Evolutionary conservation across 371 early-diverging fungal genomes (phyloP), one percentile per base, ranked within the genome.

Genomic region (Basidiobolus meristosporus): DNA sequence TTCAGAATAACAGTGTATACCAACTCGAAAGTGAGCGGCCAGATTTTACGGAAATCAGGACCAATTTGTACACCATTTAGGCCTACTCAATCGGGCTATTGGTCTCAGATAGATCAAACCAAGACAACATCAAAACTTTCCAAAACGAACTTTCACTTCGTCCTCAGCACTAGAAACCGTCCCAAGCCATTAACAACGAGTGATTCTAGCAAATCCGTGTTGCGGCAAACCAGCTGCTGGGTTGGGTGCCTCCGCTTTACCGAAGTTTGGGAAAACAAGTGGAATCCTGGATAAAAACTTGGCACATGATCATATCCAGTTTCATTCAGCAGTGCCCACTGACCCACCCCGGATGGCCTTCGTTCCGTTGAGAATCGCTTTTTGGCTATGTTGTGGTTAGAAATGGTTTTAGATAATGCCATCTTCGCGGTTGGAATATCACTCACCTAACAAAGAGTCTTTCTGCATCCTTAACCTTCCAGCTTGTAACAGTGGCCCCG

Each of bases 321-420:
- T n/a, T 11, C 34, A 43, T 56, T 40, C 12, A 18, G 30, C 28
- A 39, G 23, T 18, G 22, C 41, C 4, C 2, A 40, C 32, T 42
- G 66, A 70, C 52, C 84, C 83, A 38, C 89, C 89, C 31, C 86
- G 82, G 47, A 86, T 82, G 7, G 85, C 80, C 58, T 85, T 89
- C 43, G 72, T 64, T 10, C 83, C 82, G 53, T 86, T 70, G 2
- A 75, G 60, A 17, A 74, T 50, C 3, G 86, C 77, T 42, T 76
- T 60, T 39, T 63, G 50, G 46, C 80, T 79, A 44, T 31, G 7
- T 15, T 1, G 2, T 18, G 29, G 14, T 1, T 16, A 38, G 11
- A 15, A 23, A 38, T 16, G 30, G 10, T 30, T 15, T 31, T 39
- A 14, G 2, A 9, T 10, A 22, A 34, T 1, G 6, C 19, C 6